Evolutionary conservation across 345 rosid species (phyloP).

Genomic region (Populus simonii): DNA sequence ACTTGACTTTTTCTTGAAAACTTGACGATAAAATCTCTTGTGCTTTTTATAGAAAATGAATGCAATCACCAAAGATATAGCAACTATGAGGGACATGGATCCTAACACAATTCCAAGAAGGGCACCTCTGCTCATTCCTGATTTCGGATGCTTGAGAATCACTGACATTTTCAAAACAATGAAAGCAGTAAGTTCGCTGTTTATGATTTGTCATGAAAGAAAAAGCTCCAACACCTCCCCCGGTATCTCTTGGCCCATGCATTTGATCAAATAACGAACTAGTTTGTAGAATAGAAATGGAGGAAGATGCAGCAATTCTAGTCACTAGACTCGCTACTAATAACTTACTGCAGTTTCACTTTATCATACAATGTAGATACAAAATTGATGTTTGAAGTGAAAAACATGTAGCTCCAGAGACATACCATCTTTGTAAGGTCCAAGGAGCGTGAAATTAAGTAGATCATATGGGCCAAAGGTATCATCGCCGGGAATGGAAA

Average conservation of each 20-base stretch:
- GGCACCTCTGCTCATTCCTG: conserved; percentile 18
- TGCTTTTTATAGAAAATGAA: conserved; percentile 5
- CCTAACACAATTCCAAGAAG: conserved; percentile 21
- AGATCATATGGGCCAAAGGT: conserved; percentile 56
- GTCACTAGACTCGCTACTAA: no score
- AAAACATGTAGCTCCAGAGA: conserved; percentile 1
- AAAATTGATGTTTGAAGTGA: background rate
- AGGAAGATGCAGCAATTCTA: no score
- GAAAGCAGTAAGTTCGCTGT: no score
- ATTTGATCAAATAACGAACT: no score
- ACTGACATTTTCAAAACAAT: background rate
- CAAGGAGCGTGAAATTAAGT: conserved; percentile 29
- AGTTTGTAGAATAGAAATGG: no score
- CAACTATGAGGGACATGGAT: background rate
- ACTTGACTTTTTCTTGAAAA: conserved; percentile 8
- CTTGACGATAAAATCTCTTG: background rate
- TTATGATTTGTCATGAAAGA: no score
- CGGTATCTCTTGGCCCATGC: no score
- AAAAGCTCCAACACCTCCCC: no score
- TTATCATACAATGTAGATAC: no score
- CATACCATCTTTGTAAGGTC: conserved; percentile 43
- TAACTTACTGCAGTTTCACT: no score
- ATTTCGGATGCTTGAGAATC: background rate
- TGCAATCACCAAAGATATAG: conserved; percentile 9
- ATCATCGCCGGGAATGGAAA: conserved; percentile 20